Evolutionary conservation across 306 rosid genomes (phyloP), one percentile per base, ranked within the genome.

Genomic region (Cercis canadensis): DNA sequence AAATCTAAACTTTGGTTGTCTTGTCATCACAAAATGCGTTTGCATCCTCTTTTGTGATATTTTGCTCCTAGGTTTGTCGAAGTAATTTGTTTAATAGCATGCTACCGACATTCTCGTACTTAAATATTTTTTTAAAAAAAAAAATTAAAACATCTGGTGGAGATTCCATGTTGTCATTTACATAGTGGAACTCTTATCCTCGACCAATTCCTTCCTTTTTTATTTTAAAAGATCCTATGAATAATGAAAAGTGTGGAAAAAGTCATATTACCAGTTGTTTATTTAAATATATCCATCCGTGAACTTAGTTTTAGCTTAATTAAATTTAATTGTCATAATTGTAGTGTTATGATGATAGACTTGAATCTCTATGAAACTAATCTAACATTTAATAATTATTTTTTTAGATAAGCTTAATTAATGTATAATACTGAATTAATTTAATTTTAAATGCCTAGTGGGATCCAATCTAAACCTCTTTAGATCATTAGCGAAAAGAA

Each of bases 361-460:
- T 62, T 54, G 12, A 62, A 24, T 24, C 1, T 24, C 29, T 24
- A 24, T 45, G 55, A 12, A 21, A 62, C 7, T 37, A 17, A 24
- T 53, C 13, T 34, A 67, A 10, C 67, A 16, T 44, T 61, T 37
- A 45, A 67, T 44, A 18, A 5, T 60, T 45, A 33, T 24, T 36
- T 36, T 37, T 31, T 31, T 44, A 57, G 84, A 80, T 75, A 74
- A 62, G 84, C 45, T 56, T 63, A 41, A 79, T 56, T 63, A 41
- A 79, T 18, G 52, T 29, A 31, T 49, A 39, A 8, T 58, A 8
- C 29, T 1, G n/a, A 7, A 13, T 47, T 60, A 52, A 24, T 37
- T 37, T 5, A 37, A 37, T 37, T 5, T 21, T 53, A 67, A 67
- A 52, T 18, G 29, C 7, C 56, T 14, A n/a, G 62, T 72, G 70